Evolutionary conservation across 2,329 filamentous ascomycete genomes (phyloP).

Genomic region (Microsporum canis): DNA sequence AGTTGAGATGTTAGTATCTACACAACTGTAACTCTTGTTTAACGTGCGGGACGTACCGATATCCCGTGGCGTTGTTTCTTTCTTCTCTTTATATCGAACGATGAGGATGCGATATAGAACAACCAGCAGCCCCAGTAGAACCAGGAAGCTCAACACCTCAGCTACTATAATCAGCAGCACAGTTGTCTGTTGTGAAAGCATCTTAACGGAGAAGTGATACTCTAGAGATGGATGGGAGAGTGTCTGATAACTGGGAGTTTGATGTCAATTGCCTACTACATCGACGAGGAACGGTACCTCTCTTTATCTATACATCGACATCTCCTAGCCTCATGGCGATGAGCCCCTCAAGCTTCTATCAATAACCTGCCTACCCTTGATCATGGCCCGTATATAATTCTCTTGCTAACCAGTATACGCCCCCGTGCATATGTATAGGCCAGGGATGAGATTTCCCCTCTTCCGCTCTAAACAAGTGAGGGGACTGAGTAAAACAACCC

Average conservation of each 20-base stretch:
- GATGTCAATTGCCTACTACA: background rate
- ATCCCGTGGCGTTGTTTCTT: background rate
- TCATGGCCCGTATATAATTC: too few species aligned
- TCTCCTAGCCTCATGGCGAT: background rate
- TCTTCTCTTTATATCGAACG: background rate
- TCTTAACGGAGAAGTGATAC: background rate
- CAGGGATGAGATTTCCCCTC: background rate
- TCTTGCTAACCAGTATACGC: background rate
- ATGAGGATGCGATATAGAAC: constrained; percentile 1
- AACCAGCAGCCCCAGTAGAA: background rate
- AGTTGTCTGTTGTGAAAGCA: background rate
- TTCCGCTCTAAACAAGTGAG: background rate
- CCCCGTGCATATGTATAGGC: background rate
- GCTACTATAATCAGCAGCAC: constrained; percentile 1
- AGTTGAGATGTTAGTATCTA: background rate
- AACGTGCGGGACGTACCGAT: background rate
- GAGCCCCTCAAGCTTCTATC: background rate
- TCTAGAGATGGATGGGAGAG: background rate
- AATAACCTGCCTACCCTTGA: background rate
- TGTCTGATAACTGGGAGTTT: background rate
- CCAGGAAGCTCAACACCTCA: background rate
- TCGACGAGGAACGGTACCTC: background rate
- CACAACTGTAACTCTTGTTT: background rate
- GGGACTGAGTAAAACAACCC: background rate
- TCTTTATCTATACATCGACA: background rate